Percentiles rank a stretch among this genome's conserved stretches.
These are phyloP conservation scores for Coniferiporia sulphurascens DNA, from an alignment of 1,284 basidiomycete species.

Conservation along the genomic window DNA sequence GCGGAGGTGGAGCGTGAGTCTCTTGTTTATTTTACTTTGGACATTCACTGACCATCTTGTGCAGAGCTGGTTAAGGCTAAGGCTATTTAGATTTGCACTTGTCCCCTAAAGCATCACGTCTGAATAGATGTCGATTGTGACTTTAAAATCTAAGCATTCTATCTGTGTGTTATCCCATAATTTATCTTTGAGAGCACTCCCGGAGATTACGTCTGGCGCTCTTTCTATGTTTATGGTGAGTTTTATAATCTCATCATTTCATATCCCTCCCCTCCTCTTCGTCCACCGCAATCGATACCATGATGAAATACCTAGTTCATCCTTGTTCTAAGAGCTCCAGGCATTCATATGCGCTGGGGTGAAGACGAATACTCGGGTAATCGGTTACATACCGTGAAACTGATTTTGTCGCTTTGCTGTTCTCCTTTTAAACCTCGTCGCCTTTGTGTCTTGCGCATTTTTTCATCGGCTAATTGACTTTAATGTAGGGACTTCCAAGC, in stretches of 20 bases:
- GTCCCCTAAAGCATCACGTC: conserved; percentile 6
- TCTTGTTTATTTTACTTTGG: conserved; percentile 18
- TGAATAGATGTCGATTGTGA: conserved; percentile 6
- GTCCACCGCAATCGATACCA: background rate
- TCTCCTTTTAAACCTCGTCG: background rate
- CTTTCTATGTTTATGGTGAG: background rate
- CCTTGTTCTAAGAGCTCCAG: conserved; percentile 20
- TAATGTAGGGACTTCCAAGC: too few relatives aligned
- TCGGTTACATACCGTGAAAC: conserved; percentile 1
- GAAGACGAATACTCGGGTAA: conserved; percentile 18
- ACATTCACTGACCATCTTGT: background rate
- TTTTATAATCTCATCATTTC: background rate
- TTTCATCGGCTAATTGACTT: background rate
- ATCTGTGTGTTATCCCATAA: too few relatives aligned
- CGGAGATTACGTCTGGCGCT: too few relatives aligned
- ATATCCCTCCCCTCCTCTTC: background rate
- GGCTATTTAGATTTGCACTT: conserved; percentile 45
- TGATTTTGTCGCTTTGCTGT: background rate
- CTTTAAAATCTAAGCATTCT: background rate
- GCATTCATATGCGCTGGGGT: conserved; percentile 13
- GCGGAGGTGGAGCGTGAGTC: conserved; percentile 87
- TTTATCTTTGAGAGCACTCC: too few relatives aligned
- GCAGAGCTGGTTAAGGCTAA: conserved; percentile 68
- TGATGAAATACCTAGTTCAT: conserved; percentile 20
- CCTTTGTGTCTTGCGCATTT: background rate